Evolutionary conservation across 2,329 filamentous ascomycete genomes (phyloP).

Genomic region (Phaeosphaeriaceae sp.): DNA sequence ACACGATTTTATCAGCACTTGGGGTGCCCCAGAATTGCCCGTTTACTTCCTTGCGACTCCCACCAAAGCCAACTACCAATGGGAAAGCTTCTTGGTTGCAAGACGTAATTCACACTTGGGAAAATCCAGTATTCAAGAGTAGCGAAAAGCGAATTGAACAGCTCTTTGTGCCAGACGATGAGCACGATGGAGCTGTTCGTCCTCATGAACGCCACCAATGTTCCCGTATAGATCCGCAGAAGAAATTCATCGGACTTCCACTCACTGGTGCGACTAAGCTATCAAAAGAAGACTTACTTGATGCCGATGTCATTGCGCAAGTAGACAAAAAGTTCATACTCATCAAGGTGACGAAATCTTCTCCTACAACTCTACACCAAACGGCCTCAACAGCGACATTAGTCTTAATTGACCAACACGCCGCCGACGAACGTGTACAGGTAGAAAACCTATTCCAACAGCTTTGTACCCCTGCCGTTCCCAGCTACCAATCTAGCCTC

Average conservation of each 20-base stretch:
- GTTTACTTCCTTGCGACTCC: constrained; percentile 42
- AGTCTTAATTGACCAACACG: constrained; percentile 89
- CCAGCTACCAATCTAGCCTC: constrained; percentile 39
- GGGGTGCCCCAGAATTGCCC: constrained; percentile 24
- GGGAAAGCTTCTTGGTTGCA: constrained; percentile 61
- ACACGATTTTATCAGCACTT: constrained; percentile 2
- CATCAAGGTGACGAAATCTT: constrained; percentile 58
- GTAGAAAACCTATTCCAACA: constrained; percentile 74
- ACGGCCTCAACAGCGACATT: constrained; percentile 54
- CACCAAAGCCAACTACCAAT: constrained; percentile 16
- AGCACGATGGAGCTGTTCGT: constrained; percentile 2
- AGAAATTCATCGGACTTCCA: constrained; percentile 36
- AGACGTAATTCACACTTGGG: constrained; percentile 68
- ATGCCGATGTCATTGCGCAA: constrained; percentile 75
- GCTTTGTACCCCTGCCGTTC: constrained; percentile 52
- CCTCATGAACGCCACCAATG: constrained; percentile 11
- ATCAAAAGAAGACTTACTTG: constrained; percentile 60
- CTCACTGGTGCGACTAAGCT: constrained; percentile 49
- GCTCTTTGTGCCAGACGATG: constrained; percentile 33
- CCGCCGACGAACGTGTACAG: constrained; percentile 85
- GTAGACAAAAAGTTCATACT: constrained; percentile 92
- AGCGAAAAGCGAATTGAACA: constrained; percentile 53
- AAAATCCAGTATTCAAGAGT: constrained; percentile 75
- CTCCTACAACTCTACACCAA: not conserved
- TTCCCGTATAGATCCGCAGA: constrained; percentile 17